Conservation (phyloP, 495 filamentous ascomycete species). For the Penicillium canariense region DNA sequence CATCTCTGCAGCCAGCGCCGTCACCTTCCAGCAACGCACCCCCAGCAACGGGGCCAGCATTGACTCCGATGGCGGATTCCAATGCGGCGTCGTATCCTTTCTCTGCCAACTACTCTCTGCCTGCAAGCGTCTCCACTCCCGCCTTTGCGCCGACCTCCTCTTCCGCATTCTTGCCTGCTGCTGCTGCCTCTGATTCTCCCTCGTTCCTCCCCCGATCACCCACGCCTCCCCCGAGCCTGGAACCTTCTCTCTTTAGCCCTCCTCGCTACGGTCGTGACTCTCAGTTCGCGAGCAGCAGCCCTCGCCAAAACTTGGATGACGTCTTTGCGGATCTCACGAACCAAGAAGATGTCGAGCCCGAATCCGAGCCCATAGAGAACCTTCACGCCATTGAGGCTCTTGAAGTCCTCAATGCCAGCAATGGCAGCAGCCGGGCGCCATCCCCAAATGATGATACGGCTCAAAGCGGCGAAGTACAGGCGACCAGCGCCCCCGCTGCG, state of each 20-base stretch:
- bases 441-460: constrained; percentile 18
- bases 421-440: constrained; percentile 30
- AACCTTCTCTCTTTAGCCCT: constrained; percentile 43
- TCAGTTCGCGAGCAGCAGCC: constrained; percentile 39
- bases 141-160: constrained; percentile 41
- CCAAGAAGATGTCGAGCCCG: constrained; percentile 42
- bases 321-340: constrained; percentile 50
- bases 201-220: constrained; percentile 44
- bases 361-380: constrained; percentile 43
- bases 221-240: constrained; percentile 34
- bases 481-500: neutral
- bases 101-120: constrained; percentile 42
- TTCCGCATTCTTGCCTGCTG: constrained; percentile 40
- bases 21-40: constrained; percentile 25
- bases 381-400: constrained; percentile 47
- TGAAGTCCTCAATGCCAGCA: constrained; percentile 44
- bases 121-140: constrained; percentile 38
- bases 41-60: constrained; percentile 31
- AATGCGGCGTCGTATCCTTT: constrained; percentile 37
- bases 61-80: constrained; percentile 37
- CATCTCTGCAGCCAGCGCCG: constrained; percentile 31
- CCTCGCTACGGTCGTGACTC: constrained; percentile 37
- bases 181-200: constrained; percentile 33
- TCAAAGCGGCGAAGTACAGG: constrained; percentile 4
- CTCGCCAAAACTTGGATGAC: constrained; percentile 44